These are phyloP conservation scores for Anethum foeniculum DNA, from an alignment of 140 eudicot genomes.

Conservation along the genomic window DNA sequence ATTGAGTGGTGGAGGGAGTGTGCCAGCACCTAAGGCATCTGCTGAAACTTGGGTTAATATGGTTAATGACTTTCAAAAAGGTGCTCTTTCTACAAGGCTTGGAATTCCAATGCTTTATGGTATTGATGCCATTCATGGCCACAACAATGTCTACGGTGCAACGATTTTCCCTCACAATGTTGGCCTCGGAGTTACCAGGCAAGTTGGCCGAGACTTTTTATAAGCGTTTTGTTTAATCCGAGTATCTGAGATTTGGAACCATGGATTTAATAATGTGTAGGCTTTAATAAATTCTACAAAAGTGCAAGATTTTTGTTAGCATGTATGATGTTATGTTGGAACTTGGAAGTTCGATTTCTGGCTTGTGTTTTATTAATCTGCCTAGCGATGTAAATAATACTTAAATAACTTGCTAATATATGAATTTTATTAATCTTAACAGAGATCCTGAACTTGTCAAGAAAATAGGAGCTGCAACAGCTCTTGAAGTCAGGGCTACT, in stretches of 20 bases:
- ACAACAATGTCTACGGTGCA: slow-evolving; percentile 36
- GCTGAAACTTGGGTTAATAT: slow-evolving; percentile 40
- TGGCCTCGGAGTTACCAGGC: slow-evolving; percentile 58
- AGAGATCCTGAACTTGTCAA: slow-evolving; percentile 38
- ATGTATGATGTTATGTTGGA: background rate
- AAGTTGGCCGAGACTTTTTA: slow-evolving; percentile 7
- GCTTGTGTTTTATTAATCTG: background rate
- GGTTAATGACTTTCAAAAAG: slow-evolving; percentile 42
- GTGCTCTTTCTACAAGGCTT: slow-evolving; percentile 34
- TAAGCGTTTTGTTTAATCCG: background rate
- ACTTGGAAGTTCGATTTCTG: background rate
- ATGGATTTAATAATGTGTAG: background rate
- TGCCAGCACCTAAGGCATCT: slow-evolving; percentile 26
- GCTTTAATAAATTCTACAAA: background rate
- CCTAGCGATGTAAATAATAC: background rate
- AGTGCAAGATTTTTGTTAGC: background rate
- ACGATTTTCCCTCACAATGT: slow-evolving; percentile 43
- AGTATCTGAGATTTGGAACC: background rate
- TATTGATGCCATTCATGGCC: slow-evolving; percentile 49
- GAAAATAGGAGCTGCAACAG: slow-evolving; percentile 50
- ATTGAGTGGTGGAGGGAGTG: slow-evolving; percentile 28
- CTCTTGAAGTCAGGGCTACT: slow-evolving; percentile 50
- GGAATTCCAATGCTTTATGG: slow-evolving; percentile 53
- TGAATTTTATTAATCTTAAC: background rate
- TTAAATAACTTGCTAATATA: background rate